Base-by-base conservation (phyloP, 352 stramenopile genomes). In the Phytophthora cactorum region DNA sequence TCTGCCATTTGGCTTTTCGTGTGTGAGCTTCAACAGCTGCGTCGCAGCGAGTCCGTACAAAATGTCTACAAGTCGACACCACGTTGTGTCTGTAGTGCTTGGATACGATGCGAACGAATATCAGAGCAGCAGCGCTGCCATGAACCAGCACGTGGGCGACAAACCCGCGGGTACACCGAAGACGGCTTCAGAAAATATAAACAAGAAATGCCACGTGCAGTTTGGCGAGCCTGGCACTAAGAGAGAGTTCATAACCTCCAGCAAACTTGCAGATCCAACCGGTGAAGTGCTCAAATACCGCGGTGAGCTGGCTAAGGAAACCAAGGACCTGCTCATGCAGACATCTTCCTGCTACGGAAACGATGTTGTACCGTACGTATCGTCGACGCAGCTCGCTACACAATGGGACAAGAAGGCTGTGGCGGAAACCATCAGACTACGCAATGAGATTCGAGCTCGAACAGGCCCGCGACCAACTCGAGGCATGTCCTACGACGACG, bases 401-500 rank as follows among this genome's bases (percentile, higher is more conserved):
- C 73, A 89, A 55, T 95, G 79, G 77, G 72, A 84, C 68, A 87
- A 83, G 29, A 74, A 74, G 5, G 76, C 75, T 4, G 82, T 87
- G 31, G 61, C 72, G 3, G 79, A 91, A 66, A 86, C 72, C 7
- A 87, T 92, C 11, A 67, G 71, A 1, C 64, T 91, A 41, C 75
- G 84, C 29, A 84, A 93, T 46, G 81, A 93, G 53, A 83, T 89
- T 66, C 79, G 83, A 47, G 82, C 83, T 66, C 77, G 71, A 64
- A 92, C 84, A 12, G 81, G 81, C 10, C 77, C 80, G 11, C 71
- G 74, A 9, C 74, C 75, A 27, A 88, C 82, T 25, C 70, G 78
- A 52, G 81, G 82, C 17, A 89, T 91, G 68, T 90, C 84, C 14
- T 91, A 88, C 50, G 83, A 96, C 45, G 86, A 94, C 31, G 77